A percentile compares a stretch with the other conserved stretches of the same genome.
These are phyloP conservation scores for Kwoniella bestiolae DNA, from an alignment of 768 basidiomycete genomes.

Conservation along the genomic window DNA sequence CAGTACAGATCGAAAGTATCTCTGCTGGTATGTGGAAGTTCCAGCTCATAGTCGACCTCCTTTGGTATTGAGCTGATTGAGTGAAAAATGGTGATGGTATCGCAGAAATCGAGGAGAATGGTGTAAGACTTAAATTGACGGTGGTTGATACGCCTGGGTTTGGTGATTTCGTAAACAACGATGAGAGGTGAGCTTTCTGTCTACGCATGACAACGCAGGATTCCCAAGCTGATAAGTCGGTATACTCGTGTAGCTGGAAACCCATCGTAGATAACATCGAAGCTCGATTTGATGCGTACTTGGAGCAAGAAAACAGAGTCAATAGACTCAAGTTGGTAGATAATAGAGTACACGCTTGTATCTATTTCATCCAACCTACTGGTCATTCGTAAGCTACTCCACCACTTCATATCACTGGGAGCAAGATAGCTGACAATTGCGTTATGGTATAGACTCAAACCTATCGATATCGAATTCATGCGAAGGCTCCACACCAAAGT, in stretches of 20 bases:
- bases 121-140: slow-evolving; percentile 93
- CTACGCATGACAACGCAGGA: background rate
- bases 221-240: background rate
- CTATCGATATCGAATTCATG: slow-evolving; percentile 99
- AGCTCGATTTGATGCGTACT: slow-evolving; percentile 92
- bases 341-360: slow-evolving; percentile 96
- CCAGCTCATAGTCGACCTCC: background rate
- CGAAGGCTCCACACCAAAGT: slow-evolving; percentile 93
- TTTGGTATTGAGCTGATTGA: slow-evolving; percentile 1
- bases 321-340: slow-evolving; percentile 91
- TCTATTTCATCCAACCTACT: slow-evolving; percentile 99
- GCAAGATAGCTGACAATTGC: background rate
- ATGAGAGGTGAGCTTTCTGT: slow-evolving; percentile 72
- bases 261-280: slow-evolving; percentile 99
- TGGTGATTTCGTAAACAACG: slow-evolving; percentile 99
- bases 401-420: background rate
- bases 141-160: slow-evolving; percentile 99
- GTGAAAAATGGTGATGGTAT: background rate
- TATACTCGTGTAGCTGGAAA: slow-evolving; percentile 73
- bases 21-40: slow-evolving; percentile 75
- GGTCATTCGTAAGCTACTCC: slow-evolving; percentile 81
- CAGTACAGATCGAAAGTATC: slow-evolving; percentile 97
- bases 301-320: slow-evolving; percentile 98
- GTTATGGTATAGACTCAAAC: slow-evolving; percentile 75
- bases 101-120: slow-evolving; percentile 96